Conservation (phyloP, 1,139 yeast genomes). For the Trichomonascaceae sp. region DNA sequence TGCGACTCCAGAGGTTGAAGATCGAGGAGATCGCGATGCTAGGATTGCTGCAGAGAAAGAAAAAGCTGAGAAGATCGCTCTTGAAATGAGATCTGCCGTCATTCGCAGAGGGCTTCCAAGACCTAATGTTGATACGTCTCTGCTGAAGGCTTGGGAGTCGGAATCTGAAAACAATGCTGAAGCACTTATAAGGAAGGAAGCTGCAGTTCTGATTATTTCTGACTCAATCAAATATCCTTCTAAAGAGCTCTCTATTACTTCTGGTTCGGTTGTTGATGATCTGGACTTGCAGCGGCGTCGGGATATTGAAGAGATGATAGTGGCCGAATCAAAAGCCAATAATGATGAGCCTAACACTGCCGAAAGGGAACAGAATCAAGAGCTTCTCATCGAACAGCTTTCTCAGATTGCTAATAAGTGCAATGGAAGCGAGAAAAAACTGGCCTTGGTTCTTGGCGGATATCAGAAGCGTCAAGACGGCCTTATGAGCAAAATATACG, state of each 20-base stretch:
- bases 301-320: constrained; percentile 33
- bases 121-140: constrained; percentile 36
- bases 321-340: constrained; percentile 17
- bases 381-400: constrained; percentile 12
- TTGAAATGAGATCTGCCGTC: constrained; percentile 43
- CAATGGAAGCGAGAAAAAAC: constrained; percentile 34
- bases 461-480: constrained; percentile 32
- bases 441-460: constrained; percentile 33
- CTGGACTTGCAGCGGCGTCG: constrained; percentile 37
- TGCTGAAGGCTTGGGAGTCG: not conserved
- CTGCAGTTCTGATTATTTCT: constrained; percentile 40
- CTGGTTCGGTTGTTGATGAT: constrained; percentile 32
- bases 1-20: constrained; percentile 22
- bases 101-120: constrained; percentile 46
- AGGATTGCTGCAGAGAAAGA: constrained; percentile 23
- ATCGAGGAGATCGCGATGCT: constrained; percentile 35
- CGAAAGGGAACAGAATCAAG: not conserved
- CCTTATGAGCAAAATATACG: constrained; percentile 28
- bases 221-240: constrained; percentile 40
- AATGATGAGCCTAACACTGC: not conserved
- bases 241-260: constrained; percentile 18
- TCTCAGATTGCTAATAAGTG: constrained; percentile 28
- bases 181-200: constrained; percentile 35
- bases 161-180: constrained; percentile 7
- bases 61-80: constrained; percentile 23